Evolutionary conservation across 495 filamentous ascomycete genomes (phyloP).

Genomic region (Talaromyces thailandensis): DNA sequence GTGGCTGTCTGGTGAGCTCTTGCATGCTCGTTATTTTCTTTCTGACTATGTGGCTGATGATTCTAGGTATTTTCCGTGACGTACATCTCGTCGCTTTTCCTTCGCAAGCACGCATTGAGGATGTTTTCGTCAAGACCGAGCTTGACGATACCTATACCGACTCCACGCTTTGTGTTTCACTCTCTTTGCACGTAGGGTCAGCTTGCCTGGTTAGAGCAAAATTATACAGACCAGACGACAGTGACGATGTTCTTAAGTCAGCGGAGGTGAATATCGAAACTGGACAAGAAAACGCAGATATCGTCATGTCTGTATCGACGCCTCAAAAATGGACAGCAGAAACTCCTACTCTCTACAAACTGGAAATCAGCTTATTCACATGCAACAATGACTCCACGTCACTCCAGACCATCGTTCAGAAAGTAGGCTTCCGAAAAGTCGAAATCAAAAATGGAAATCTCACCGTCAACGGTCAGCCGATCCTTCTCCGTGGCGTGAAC

Average conservation of each 20-base stretch:
- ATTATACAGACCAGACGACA: slow-evolving; percentile 18
- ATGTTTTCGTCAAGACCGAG: slow-evolving; percentile 45
- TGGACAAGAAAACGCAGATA: slow-evolving; percentile 11
- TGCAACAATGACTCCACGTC: slow-evolving; percentile 12
- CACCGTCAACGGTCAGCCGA: slow-evolving; percentile 47
- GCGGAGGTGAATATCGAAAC: background rate
- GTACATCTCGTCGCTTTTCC: slow-evolving; percentile 52
- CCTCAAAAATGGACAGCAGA: slow-evolving; percentile 61
- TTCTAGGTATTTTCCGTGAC: slow-evolving; percentile 57
- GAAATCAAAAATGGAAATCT: slow-evolving; percentile 48
- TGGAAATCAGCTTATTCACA: slow-evolving; percentile 24
- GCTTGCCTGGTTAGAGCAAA: slow-evolving; percentile 17
- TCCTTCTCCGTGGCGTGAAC: slow-evolving; percentile 53
- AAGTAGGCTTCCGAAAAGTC: slow-evolving; percentile 50
- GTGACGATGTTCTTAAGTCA: background rate
- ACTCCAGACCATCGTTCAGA: slow-evolving; percentile 37
- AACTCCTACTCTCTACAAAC: slow-evolving; percentile 47
- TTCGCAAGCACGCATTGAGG: slow-evolving; percentile 41
- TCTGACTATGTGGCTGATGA: background rate
- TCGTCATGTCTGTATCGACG: slow-evolving; percentile 32
- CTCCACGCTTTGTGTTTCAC: slow-evolving; percentile 38
- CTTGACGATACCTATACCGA: slow-evolving; percentile 46
- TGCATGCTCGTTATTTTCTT: no score
- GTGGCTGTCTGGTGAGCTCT: slow-evolving; percentile 39
- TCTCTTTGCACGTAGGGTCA: slow-evolving; percentile 26